Base-by-base conservation (phyloP, 768 basidiomycete species). In the Leccinum boreale region DNA sequence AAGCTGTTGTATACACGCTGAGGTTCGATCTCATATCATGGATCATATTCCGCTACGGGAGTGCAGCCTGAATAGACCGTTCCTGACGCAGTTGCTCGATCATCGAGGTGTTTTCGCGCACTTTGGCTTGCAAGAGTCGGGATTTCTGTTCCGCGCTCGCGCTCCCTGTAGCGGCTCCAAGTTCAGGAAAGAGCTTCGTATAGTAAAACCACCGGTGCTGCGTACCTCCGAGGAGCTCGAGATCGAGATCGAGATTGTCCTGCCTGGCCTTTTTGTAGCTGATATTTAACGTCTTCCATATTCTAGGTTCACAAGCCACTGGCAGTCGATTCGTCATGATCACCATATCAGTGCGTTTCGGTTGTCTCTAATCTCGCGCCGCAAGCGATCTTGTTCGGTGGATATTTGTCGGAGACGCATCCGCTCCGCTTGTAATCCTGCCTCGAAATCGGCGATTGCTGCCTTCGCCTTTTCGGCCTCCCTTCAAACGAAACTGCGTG, bases 201-300 rank as follows among this genome's bases (percentile, higher is more conserved):
- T 55, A n/a, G n/a, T n/a, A 12, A 31, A 12, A 12, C 35, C 17
- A 17, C 24, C 15, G 3, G 39, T n/a, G 21, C 28, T 65, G 33
- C 81, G 26, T 67, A 89, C 90, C 79, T 73, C 87, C n/a, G n/a
- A n/a, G 80, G 47, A 93, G 77, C 58, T 93, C 90, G 49, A 75
- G 78, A 69, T 92, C 90, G 28, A 94, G 76, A n/a, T 83, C 82
- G 21, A 83, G 79, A 61, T 87, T 92, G 64, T 90, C 86, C 57
- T 84, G 82, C 73, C 90, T 92, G 70, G 83, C 75, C 56, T 77
- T 79, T 79, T 44, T 86, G 83, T 10, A 92, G 70, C 33, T 92
- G 86, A 11, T 79, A 71, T 61, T 84, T 85, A 48, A 92, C 81
- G 50, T 87, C 87, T 24, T 87, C 83, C 83, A 93, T 90, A 65